Evolutionary conservation across 495 filamentous ascomycete species (phyloP), one percentile per base, ranked within the genome.

Genomic region (Umbilicaria muhlenbergii): DNA sequence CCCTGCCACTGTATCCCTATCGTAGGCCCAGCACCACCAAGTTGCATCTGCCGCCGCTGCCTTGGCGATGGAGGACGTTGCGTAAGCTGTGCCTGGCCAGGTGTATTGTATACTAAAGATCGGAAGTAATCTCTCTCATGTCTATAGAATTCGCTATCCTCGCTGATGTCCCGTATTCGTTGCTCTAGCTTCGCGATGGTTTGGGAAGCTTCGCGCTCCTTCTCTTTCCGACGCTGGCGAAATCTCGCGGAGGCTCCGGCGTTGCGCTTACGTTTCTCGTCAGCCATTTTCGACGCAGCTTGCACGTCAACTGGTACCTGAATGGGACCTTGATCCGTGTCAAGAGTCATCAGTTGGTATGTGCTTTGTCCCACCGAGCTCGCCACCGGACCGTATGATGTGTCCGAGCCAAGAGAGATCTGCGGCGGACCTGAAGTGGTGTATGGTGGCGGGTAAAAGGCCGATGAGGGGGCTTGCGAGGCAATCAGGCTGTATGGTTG

Each of bases 191-290:
- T 75, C 41, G 58, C 58, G 18, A 71, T 52, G 8, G 58, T 58
- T 37, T 72, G 70, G 32, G 77, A 73, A 24, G 80, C 76, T 53
- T 86, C 80, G 51, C 74, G 71, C 60, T 95, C 89, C 53, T 86
- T 87, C 53, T 91, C 81, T 59, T 95, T 96, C 51, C 83, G 76
- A 41, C 89, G 73, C 55, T 83, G 78, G 43, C 91, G 78, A 53
- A 96, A 95, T 35, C 91, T 68, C 45, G 86, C 78, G 34, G 87
- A 94, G 7, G 91, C 91, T 36, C 84, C 85, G 40, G 92, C 93
- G 57, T 98, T 98, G 34, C 86, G 80, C 63, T 86, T 84, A 40
- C 85, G 71, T 61, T 94, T 96, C 64, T 93, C 85, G 49, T 92
- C 86, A 51, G 85, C 81, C 50, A 78, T 78, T 49, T 81, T 85